A percentile compares a stretch with the other conserved stretches of the same genome.
phyloP scores from a whole-genome alignment of 2,329 filamentous ascomycete genomes.

The Xylaria sp. region DNA sequence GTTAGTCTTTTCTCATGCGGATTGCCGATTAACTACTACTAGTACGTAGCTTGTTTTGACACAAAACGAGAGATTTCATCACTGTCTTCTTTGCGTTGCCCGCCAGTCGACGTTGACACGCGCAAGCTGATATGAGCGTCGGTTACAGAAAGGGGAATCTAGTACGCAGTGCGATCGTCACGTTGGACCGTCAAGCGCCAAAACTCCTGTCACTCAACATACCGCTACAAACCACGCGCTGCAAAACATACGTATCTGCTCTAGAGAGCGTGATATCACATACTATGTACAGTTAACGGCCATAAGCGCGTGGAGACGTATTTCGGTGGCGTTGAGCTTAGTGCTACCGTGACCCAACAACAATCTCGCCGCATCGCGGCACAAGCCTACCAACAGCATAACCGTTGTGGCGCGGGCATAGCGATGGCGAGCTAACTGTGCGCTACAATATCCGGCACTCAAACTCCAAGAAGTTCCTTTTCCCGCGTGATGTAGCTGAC shows the following conservation, averaged over 20 bases:
- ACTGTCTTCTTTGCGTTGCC: slow-evolving; percentile 6
- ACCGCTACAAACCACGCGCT: not conserved
- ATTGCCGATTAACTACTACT: not conserved
- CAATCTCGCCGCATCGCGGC: not conserved
- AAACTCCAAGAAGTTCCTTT: not conserved
- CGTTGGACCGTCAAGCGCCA: slow-evolving; percentile 13
- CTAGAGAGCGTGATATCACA: not conserved
- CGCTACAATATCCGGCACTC: not conserved
- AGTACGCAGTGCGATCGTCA: slow-evolving; percentile 19
- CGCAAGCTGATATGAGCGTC: not conserved
- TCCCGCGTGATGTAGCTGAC: slow-evolving; percentile 3
- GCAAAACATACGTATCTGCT: not conserved
- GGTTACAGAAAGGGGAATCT: slow-evolving; percentile 21
- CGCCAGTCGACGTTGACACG: slow-evolving; percentile 12
- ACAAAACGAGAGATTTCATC: not conserved
- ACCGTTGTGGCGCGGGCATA: slow-evolving; percentile 6
- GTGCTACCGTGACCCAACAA: slow-evolving; percentile 19
- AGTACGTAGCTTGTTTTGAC: not conserved
- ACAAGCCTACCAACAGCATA: slow-evolving; percentile 10
- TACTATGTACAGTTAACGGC: not conserved
- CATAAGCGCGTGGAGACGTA: not conserved
- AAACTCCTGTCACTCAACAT: not conserved
- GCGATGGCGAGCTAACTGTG: slow-evolving; percentile 5
- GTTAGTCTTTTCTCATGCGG: slow-evolving; percentile 11
- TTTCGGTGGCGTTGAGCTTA: slow-evolving; percentile 10